Percentiles rank a stretch among this genome's conserved stretches.
These are phyloP conservation scores for Neoboletus brunneissimus DNA, from an alignment of 768 basidiomycete species.

Conservation along the genomic window DNA sequence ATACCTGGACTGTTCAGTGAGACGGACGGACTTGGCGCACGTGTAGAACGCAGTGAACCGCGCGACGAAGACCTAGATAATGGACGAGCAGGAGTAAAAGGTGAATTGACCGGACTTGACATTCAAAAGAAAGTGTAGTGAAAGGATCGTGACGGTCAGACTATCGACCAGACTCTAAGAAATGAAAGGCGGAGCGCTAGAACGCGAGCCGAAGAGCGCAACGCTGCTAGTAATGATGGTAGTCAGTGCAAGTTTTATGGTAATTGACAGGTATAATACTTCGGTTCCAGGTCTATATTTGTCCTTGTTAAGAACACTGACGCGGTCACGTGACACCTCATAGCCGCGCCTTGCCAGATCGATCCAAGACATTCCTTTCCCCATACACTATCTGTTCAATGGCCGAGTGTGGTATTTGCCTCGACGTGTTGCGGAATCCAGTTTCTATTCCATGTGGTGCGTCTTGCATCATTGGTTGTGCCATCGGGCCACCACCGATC, in stretches of 20 bases:
- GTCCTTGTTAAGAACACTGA: conserved; percentile 15
- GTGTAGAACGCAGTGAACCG: conserved; percentile 44
- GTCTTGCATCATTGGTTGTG: conserved; percentile 13
- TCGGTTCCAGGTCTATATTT: conserved; percentile 21
- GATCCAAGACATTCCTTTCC: not conserved
- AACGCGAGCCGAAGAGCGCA: conserved; percentile 6
- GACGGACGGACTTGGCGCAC: conserved; percentile 52
- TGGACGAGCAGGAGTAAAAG: conserved; percentile 35
- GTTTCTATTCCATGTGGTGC: conserved; percentile 64
- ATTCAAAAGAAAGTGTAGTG: conserved; percentile 26
- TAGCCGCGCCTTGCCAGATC: not conserved
- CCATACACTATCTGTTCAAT: conserved; percentile 24
- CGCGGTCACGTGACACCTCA: conserved; percentile 29
- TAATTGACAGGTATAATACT: not conserved
- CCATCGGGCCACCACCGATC: conserved; percentile 1
- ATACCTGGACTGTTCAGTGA: conserved; percentile 67
- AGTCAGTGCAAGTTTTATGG: not conserved
- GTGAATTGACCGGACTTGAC: conserved; percentile 34
- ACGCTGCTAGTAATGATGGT: conserved; percentile 10
- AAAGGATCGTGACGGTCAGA: conserved; percentile 28
- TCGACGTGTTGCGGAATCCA: conserved; percentile 51
- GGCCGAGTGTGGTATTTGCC: conserved; percentile 61
- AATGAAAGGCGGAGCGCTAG: not conserved
- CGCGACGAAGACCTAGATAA: conserved; percentile 50
- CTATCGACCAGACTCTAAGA: conserved; percentile 17